These are phyloP conservation scores for Cystobasidium slooffiae DNA, from an alignment of 1,284 basidiomycete genomes.

Conservation along the genomic window DNA sequence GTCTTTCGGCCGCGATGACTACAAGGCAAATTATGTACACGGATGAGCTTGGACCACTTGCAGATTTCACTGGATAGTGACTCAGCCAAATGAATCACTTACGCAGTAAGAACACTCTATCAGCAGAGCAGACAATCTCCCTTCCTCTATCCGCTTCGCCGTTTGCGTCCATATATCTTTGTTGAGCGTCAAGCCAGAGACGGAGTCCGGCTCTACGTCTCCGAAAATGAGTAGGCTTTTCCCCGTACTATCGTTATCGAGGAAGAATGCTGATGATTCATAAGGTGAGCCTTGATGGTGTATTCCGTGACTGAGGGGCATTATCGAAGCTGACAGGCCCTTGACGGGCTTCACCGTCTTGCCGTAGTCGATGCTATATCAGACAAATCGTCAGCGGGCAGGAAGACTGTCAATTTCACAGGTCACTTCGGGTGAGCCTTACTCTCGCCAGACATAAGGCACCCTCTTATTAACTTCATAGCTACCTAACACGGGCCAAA, in stretches of 20 bases:
- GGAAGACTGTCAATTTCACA: not conserved
- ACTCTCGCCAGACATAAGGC: slow-evolving; percentile 49
- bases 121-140: slow-evolving; percentile 67
- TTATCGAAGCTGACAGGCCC: slow-evolving; percentile 66
- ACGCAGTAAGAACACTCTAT: slow-evolving; percentile 80
- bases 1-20: slow-evolving; percentile 65
- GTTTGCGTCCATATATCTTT: slow-evolving; percentile 71
- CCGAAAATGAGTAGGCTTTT: slow-evolving; percentile 81
- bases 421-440: slow-evolving; percentile 7
- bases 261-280: slow-evolving; percentile 74
- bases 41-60: too few relatives aligned
- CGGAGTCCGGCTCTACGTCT: slow-evolving; percentile 71
- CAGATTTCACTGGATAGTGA: too few relatives aligned
- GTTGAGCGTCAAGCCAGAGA: slow-evolving; percentile 66
- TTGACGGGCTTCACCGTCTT: slow-evolving; percentile 41
- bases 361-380: slow-evolving; percentile 6
- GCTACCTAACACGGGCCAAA: slow-evolving; percentile 52
- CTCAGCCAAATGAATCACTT: not conserved
- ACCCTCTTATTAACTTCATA: slow-evolving; percentile 43
- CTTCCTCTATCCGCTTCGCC: slow-evolving; percentile 57
- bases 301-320: slow-evolving; percentile 73
- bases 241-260: slow-evolving; percentile 65
- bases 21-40: not conserved
- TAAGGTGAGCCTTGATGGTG: slow-evolving; percentile 61
- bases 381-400: not conserved